These are phyloP conservation scores for Cladophialophora immunda DNA, from an alignment of 2,329 filamentous ascomycete species.

Conservation along the genomic window DNA sequence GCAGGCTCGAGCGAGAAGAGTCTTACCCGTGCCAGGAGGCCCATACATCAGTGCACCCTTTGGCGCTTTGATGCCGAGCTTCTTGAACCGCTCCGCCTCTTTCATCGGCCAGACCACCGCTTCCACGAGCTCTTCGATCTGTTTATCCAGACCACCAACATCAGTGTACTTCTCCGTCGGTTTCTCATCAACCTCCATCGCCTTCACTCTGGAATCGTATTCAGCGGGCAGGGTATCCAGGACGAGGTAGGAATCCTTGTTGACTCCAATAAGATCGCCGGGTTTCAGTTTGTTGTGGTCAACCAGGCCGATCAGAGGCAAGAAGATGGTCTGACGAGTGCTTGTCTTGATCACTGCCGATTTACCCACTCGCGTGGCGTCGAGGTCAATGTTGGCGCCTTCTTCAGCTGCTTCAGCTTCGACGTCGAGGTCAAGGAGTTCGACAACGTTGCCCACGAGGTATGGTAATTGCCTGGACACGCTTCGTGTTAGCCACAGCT, in stretches of 20 bases:
- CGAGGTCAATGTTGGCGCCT: slow-evolving; percentile 97
- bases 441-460: slow-evolving; percentile 97
- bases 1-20: slow-evolving; percentile 84
- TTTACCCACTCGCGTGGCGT: slow-evolving; percentile 95
- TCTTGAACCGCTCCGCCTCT: slow-evolving; percentile 98
- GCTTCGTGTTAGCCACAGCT: slow-evolving; percentile 31
- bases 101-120: slow-evolving; percentile 99
- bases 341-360: slow-evolving; percentile 99
- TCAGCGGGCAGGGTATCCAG: slow-evolving; percentile 96
- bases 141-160: slow-evolving; percentile 96
- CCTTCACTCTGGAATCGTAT: slow-evolving; percentile 98
- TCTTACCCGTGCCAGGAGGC: slow-evolving; percentile 59
- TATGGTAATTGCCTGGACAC: slow-evolving; percentile 87
- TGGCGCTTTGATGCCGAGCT: slow-evolving; percentile 98
- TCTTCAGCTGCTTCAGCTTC: slow-evolving; percentile 96
- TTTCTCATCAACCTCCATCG: slow-evolving; percentile 99
- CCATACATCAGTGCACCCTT: slow-evolving; percentile 99
- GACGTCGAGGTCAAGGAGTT: slow-evolving; percentile 94
- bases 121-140: slow-evolving; percentile 98
- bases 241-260: slow-evolving; percentile 98
- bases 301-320: slow-evolving; percentile 94
- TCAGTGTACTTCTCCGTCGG: slow-evolving; percentile 99
- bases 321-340: slow-evolving; percentile 96
- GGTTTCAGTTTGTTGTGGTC: slow-evolving; percentile 96
- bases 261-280: slow-evolving; percentile 95